Base-by-base conservation (phyloP, 139 green algal species). In the Nannochloris sp. region DNA sequence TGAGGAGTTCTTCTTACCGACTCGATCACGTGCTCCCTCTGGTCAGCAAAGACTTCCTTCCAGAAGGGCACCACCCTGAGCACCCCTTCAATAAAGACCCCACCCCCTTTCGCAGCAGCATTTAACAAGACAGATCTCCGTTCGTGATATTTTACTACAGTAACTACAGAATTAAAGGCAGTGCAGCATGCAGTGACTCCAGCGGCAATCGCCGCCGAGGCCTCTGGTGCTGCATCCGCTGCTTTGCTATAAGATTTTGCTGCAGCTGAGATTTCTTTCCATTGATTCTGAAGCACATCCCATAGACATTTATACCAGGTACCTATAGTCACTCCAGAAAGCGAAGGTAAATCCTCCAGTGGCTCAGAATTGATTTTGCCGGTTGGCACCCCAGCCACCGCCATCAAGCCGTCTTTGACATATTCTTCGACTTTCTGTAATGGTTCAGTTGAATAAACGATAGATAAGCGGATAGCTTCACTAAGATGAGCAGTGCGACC, bases 251-350 rank as follows among this genome's bases (percentile, higher is more conserved):
- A 51, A 19, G 42, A 51, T 19, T 51, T 51, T 19, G 42, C 42
- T 19, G 42, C 42, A 51, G 42, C 42, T 27, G 42, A 27, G 42
- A 51, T 19, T 19, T 25, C 34, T 25, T 4, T 45, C 4, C 24
- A 67, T 61, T 51, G 42, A 19, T 27, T 19, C 67, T 62, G 67
- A 37, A 74, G 56, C 58, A 47, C 35, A 53, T 74, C 67, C 3
- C 38, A 37, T 38, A 31, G 46, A 1, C 37, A 53, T n/a, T 46
- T 44, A 53, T 74, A 74, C 67, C 67, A 74, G 5, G 42, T 7
- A 7, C 31, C 23, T 29, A 74, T n/a, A 3, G 67, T 74, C 24
- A 12, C 6, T 5, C 58, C 67, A n/a, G 24, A 57, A 3, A 74
- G 67, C 7, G 67, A 74, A 24, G 67, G 58, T 33, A 38, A 74